These are phyloP conservation scores for Dryas integrifolia DNA, from an alignment of 331 rosid genomes.

Conservation along the genomic window DNA sequence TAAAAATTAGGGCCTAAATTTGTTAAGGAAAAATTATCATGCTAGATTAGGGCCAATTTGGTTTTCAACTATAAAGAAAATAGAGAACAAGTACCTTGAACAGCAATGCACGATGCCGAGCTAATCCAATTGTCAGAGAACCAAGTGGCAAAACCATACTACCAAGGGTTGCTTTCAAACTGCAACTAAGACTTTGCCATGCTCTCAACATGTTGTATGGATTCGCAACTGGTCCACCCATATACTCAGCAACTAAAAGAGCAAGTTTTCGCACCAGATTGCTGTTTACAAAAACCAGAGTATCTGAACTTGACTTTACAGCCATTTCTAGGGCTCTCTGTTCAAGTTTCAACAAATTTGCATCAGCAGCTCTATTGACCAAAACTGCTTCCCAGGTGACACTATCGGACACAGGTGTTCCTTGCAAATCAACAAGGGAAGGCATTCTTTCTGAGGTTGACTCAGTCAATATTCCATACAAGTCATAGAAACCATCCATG, in stretches of 20 bases:
- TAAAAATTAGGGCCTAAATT: background rate
- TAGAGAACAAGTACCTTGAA: conserved; percentile 63
- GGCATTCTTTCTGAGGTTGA: conserved; percentile 75
- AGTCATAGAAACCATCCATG: conserved; percentile 94
- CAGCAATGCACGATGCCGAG: conserved; percentile 96
- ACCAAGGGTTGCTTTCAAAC: conserved; percentile 78
- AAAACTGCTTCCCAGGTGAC: conserved; percentile 92
- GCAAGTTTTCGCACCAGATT: conserved; percentile 76
- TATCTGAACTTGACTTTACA: conserved; percentile 50
- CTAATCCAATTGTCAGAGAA: conserved; percentile 84
- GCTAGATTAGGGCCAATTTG: background rate
- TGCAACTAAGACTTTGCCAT: conserved; percentile 73
- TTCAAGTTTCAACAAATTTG: conserved; percentile 79
- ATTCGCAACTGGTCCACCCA: conserved; percentile 93
- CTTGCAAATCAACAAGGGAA: conserved; percentile 89
- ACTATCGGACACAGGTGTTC: conserved; percentile 62
- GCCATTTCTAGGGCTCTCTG: conserved; percentile 69
- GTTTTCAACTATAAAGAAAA: conserved; percentile 18
- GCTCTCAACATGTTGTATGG: conserved; percentile 71
- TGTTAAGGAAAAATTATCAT: background rate
- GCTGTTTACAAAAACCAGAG: conserved; percentile 44
- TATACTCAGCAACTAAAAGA: conserved; percentile 72
- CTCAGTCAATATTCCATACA: conserved; percentile 67
- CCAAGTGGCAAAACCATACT: conserved; percentile 97
- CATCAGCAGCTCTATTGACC: conserved; percentile 87